Conservation (phyloP, 176 grass and related monocot species). For the Eleusine indica region DNA sequence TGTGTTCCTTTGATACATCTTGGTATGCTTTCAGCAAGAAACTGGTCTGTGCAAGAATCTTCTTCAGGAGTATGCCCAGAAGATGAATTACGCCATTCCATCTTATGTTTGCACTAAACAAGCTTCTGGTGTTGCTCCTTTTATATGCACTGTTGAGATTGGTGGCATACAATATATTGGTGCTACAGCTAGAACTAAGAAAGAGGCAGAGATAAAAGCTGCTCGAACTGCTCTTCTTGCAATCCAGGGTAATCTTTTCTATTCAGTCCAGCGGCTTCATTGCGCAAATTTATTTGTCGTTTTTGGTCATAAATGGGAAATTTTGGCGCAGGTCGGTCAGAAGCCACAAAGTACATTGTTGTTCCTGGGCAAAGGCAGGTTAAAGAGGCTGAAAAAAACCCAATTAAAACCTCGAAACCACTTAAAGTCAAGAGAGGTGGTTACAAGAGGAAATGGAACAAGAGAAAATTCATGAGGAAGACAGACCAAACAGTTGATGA, state of each 20-base stretch:
- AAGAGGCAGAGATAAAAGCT: constrained; percentile 92
- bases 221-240: constrained; percentile 92
- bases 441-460: constrained; percentile 80
- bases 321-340: constrained; percentile 64
- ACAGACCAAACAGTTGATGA: constrained; percentile 35
- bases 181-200: constrained; percentile 79
- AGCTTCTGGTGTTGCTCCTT: constrained; percentile 55
- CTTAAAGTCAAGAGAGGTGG: constrained; percentile 67
- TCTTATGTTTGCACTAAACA: constrained; percentile 73
- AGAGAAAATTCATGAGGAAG: constrained; percentile 54
- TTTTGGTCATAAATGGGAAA: constrained; percentile 14
- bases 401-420: constrained; percentile 50
- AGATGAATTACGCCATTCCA: constrained; percentile 97
- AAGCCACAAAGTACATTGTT: constrained; percentile 61
- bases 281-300: background rate
- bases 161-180: constrained; percentile 95
- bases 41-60: constrained; percentile 93
- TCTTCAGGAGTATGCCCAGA: constrained; percentile 97
- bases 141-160: constrained; percentile 83
- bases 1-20: constrained; percentile 15
- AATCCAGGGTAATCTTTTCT: constrained; percentile 56
- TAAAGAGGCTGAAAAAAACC: constrained; percentile 54
- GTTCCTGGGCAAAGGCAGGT: constrained; percentile 65
- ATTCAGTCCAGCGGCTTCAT: background rate
- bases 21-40: constrained; percentile 62